Evolutionary conservation across 164 flowering plant species (phyloP), one percentile per base, ranked within the genome.

Genomic region (Hamamelis virginiana): DNA sequence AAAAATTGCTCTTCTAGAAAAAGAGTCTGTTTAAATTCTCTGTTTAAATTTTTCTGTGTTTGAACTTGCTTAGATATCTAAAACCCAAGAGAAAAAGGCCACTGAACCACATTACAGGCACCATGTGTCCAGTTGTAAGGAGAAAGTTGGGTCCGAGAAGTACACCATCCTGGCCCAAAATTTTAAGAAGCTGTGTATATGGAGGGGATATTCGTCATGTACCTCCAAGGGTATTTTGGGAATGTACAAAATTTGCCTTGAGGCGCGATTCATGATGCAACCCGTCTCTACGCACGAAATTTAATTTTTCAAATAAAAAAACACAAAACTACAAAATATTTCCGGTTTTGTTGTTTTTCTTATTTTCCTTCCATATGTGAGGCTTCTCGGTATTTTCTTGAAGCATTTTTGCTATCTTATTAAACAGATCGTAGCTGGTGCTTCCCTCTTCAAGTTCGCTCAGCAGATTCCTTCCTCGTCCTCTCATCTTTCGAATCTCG

Each of bases 381-480:
- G 6, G 6, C 41, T 33, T 33, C 6, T 33, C 6, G 41, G 41
- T 33, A 6, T 33, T 33, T 38, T 59, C 14, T 59, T 16, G 21
- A 12, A 58, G 18, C 38, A 8, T 58, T 8, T 59, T 8, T 28
- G 43, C 10, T 28, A 15, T 2, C 21, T 5, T 16, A 25, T 21
- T 1, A 43, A 41, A 41, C 63, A 59, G 63, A 18, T 62, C 65
- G 26, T 21, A 11, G 10, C 38, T 16, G 15, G 6, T 4, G 10
- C 38, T 26, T 26, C 28, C 18, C 16, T 3, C n/a, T 16, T 27
- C 61, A 12, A 12, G 5, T 3, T 15, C 61, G 4, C 63, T 14
- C 48, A n/a, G 1, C 48, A n/a, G 65, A 62, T 62, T 62, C 65
- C 26, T 62, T 43, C 23, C 65, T 62, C 48, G 38, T 4, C 15